Evolutionary conservation across 2,329 filamentous ascomycete species (phyloP).

Genomic region (Colletotrichum tofieldiae): DNA sequence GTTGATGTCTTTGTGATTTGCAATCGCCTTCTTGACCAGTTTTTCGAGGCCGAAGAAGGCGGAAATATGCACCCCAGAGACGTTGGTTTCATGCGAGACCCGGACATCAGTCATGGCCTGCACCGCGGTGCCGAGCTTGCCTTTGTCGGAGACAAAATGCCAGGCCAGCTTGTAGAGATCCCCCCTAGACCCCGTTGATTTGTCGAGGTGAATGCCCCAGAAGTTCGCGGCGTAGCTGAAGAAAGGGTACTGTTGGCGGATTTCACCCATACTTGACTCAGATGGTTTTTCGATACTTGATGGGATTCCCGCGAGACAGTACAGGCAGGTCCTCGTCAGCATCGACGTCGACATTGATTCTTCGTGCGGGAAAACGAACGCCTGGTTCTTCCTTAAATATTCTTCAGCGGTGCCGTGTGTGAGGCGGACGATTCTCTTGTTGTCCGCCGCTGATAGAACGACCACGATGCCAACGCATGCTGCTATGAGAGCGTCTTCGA

Average conservation of each 20-base stretch:
- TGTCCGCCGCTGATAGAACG: background rate
- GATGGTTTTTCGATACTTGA: background rate
- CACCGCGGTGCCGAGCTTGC: background rate
- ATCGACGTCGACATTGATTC: background rate
- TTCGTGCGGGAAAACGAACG: background rate
- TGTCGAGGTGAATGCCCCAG: conserved; percentile 15
- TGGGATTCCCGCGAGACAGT: conserved; percentile 3
- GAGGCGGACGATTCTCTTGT: conserved; percentile 8
- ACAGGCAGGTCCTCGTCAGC: conserved; percentile 11
- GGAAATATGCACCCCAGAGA: conserved; percentile 4
- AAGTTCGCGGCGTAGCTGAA: conserved; percentile 19
- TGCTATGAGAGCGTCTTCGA: conserved; percentile 8
- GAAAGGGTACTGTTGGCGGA: conserved; percentile 16
- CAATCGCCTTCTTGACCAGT: conserved; percentile 13
- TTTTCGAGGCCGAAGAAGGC: conserved; percentile 23
- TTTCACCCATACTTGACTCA: background rate
- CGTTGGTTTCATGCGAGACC: conserved; percentile 3
- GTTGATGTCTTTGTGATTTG: background rate
- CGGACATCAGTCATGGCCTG: background rate
- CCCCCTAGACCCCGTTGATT: background rate
- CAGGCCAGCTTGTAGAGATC: conserved; percentile 18
- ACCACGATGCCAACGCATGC: conserved; percentile 26
- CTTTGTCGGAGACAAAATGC: conserved; percentile 6
- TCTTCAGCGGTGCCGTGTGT: conserved; percentile 8
- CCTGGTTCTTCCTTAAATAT: background rate